Conservation (phyloP, 371 early-diverging fungal species). For the Mucor piriformis region DNA sequence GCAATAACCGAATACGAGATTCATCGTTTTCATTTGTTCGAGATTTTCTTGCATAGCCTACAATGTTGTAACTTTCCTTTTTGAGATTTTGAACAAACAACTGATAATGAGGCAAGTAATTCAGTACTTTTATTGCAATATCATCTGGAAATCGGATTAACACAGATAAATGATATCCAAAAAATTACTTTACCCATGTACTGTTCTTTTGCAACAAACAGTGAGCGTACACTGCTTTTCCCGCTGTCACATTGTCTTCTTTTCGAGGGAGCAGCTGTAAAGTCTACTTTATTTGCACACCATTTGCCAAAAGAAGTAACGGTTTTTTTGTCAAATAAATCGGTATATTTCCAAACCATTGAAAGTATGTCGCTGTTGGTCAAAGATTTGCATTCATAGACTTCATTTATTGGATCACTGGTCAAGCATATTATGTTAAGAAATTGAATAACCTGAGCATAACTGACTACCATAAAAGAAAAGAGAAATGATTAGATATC, state of each 20-base stretch:
- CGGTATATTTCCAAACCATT: constrained; percentile 23
- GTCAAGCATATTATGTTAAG: constrained; percentile 19
- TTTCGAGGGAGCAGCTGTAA: constrained; percentile 17
- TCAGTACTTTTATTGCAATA: constrained; percentile 24
- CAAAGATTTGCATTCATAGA: constrained; percentile 24
- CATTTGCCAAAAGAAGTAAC: constrained; percentile 19
- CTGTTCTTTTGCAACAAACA: constrained; percentile 28
- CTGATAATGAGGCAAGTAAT: constrained; percentile 28
- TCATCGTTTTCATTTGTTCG: constrained; percentile 27
- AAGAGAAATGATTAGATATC: constrained; percentile 4
- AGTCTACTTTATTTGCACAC: constrained; percentile 21
- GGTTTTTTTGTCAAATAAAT: constrained; percentile 22
- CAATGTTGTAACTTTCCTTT: constrained; percentile 22
- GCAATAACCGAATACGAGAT: constrained; percentile 24
- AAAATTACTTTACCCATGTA: constrained; percentile 25
- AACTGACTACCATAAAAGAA: constrained; percentile 17
- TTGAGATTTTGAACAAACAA: constrained; percentile 22
- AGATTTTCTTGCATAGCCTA: constrained; percentile 31
- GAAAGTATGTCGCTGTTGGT: constrained; percentile 27
- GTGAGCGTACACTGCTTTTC: constrained; percentile 23
- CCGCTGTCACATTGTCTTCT: constrained; percentile 18
- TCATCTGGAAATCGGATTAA: constrained; percentile 24
- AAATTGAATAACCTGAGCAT: constrained; percentile 27
- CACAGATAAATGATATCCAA: constrained; percentile 26
- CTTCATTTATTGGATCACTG: constrained; percentile 26